Conservation (phyloP, 208 protist species). For the Sergeia podlipaevii region DNA sequence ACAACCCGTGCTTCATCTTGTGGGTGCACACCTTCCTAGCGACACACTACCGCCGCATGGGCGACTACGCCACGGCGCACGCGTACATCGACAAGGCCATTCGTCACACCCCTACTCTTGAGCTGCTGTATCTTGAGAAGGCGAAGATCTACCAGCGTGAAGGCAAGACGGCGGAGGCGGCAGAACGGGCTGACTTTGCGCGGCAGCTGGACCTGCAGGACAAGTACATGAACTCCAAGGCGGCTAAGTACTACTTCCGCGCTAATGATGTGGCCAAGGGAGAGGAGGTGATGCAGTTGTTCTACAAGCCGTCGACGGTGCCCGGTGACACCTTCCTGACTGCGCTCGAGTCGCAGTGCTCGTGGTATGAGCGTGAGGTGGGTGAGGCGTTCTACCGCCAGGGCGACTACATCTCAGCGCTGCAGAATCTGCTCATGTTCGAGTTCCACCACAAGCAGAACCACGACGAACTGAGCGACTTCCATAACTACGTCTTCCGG, state of each 20-base stretch:
- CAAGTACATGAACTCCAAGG: slow-evolving; percentile 95
- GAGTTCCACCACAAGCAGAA: slow-evolving; percentile 93
- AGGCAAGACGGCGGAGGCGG: slow-evolving; percentile 82
- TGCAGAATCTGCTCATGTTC: slow-evolving; percentile 91
- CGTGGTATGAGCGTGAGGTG: slow-evolving; percentile 95
- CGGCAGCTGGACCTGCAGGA: slow-evolving; percentile 95
- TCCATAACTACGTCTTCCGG: slow-evolving; percentile 96
- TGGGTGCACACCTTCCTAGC: slow-evolving; percentile 89
- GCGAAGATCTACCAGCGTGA: slow-evolving; percentile 76
- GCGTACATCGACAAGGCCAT: slow-evolving; percentile 87
- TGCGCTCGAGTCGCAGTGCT: slow-evolving; percentile 94
- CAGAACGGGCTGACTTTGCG: slow-evolving; percentile 75
- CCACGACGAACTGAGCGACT: slow-evolving; percentile 95
- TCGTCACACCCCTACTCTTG: slow-evolving; percentile 94
- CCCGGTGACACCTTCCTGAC: slow-evolving; percentile 67
- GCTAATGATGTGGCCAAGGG: slow-evolving; percentile 81
- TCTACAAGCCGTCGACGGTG: slow-evolving; percentile 67
- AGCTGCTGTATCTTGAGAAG: slow-evolving; percentile 93
- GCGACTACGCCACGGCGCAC: slow-evolving; percentile 68
- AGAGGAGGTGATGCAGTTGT: slow-evolving; percentile 86
- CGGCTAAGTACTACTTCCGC: slow-evolving; percentile 90
- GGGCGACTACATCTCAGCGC: slow-evolving; percentile 83
- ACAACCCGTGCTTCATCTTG: slow-evolving; percentile 80
- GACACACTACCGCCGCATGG: slow-evolving; percentile 83
- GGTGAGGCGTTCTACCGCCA: slow-evolving; percentile 81